Evolutionary conservation across 805 yeast species (phyloP).

Genomic region (Saturnispora quitensis): DNA sequence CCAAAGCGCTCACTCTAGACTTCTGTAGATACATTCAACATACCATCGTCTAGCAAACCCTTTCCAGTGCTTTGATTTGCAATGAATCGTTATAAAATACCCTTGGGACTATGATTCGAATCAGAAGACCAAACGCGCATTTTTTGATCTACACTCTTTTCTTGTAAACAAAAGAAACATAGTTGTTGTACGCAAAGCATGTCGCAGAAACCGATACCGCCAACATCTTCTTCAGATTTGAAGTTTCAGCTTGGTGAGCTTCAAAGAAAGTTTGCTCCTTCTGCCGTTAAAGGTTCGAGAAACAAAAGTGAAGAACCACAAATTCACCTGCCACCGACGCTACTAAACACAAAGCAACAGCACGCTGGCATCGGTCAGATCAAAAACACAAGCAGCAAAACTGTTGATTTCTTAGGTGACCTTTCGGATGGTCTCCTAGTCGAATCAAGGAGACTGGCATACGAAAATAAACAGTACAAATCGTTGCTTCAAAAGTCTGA

Average conservation of each 20-base stretch:
- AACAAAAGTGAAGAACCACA: slow-evolving; percentile 9
- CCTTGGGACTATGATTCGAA: not conserved
- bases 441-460: slow-evolving; percentile 62
- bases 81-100: no score
- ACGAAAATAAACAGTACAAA: slow-evolving; percentile 48
- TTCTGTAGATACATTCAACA: not conserved
- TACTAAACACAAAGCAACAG: slow-evolving; percentile 3
- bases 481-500: slow-evolving; percentile 32
- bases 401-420: slow-evolving; percentile 65
- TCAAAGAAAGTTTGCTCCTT: slow-evolving; percentile 24
- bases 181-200: not conserved
- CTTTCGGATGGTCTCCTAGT: slow-evolving; percentile 60
- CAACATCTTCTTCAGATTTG: slow-evolving; percentile 26
- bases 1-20: not conserved
- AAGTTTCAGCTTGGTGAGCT: slow-evolving; percentile 35
- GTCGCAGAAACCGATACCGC: not conserved
- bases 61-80: not conserved
- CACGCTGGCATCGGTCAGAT: not conserved
- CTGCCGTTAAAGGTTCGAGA: slow-evolving; percentile 5
- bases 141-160: not conserved
- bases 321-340: slow-evolving; percentile 17
- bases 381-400: slow-evolving; percentile 34
- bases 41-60: not conserved
- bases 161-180: not conserved
- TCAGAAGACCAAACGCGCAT: not conserved